Conservation (phyloP, 306 rosid genomes). For the Vigna trinervia region DNA sequence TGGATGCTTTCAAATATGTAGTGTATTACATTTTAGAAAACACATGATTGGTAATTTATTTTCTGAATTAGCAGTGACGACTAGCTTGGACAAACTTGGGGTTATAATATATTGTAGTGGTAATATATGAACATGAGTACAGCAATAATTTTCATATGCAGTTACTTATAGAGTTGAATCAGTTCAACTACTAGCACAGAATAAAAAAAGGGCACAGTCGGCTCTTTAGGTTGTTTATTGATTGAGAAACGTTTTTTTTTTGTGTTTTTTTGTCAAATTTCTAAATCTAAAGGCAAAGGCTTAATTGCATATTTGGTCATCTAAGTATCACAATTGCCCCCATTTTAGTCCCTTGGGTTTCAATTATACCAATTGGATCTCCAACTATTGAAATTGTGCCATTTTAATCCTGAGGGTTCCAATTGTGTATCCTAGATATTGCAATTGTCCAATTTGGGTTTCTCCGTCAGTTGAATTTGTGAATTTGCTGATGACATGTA, state of each 20-base stretch:
- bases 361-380: no score
- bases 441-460: no score
- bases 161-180: background rate
- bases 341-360: no score
- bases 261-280: background rate
- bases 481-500: no score
- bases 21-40: conserved; percentile 12
- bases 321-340: no score
- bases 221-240: conserved; percentile 3
- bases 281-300: conserved; percentile 29
- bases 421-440: no score
- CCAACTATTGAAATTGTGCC: no score
- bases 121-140: background rate
- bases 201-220: background rate
- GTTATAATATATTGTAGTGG: background rate
- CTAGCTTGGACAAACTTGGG: background rate
- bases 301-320: no score
- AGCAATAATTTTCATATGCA: conserved; percentile 2
- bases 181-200: background rate
- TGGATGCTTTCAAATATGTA: conserved; percentile 21
- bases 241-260: background rate
- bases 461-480: no score
- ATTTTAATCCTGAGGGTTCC: no score
- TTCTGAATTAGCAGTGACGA: background rate
- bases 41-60: background rate